Base-by-base conservation (phyloP, 768 basidiomycete genomes). In the Podaxis sp. region DNA sequence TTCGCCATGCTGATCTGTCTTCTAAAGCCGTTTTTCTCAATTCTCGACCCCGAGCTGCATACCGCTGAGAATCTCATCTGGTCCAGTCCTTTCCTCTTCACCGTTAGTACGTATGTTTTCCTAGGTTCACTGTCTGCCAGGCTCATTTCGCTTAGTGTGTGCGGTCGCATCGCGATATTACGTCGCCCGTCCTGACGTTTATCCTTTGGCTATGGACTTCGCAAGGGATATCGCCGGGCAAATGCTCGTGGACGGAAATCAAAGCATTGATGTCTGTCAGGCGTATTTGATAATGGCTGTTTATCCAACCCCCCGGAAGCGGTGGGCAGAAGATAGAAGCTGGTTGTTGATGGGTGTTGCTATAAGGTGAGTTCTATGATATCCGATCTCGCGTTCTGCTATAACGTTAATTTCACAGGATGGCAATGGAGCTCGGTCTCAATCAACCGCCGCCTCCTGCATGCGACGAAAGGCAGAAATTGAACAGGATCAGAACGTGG, bases 261-360 rank as follows among this genome's bases (percentile, higher is more conserved):
- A 84, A 70, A 87, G 84, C 63, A 82, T 92, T n/a, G 92, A 93
- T 69, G 84, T 88, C 62, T 88, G 87, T 63, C 92, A 93, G 70
- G 90, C 91, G 19, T 92, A 88, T 69, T 74, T 91, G 17, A 72
- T 93, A 33, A 78, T 89, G 75, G 82, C 84, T 39, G 82, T 84
- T 7, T 89, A 89, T 71, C 82, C 84, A 19, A 75, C 82, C 7
- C 86, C 87, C 0, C 83, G 84, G 64, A 83, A 83, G 63, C 83
- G 81, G 60, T 90, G 85, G 81, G 83, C 84, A 52, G 89, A 92
- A 68, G 89, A 90, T 70, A 77, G 87, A 30, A 87, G 87, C 65
- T 90, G 88, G 86, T 76, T 90, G 64, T 79, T 87, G 55, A 85
- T 89, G 71, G 89, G 89, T 13, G 80, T 91, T 63, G 89, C 89